Conservation (phyloP, 2,329 filamentous ascomycete species). For the Phyllosticta ampelicida region DNA sequence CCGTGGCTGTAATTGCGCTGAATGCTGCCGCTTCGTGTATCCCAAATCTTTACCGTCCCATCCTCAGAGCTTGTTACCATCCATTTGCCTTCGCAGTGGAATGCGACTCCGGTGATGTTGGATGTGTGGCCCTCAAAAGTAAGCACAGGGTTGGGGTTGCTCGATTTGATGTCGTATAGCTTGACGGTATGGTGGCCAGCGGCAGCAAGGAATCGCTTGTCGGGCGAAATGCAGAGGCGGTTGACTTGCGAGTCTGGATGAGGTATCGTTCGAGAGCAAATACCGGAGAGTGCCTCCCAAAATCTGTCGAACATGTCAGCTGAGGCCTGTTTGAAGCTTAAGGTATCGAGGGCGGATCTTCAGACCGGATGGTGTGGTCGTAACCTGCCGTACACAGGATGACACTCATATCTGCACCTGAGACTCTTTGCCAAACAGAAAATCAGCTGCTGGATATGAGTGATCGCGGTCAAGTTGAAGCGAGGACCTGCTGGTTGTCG, state of each 20-base stretch:
- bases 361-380: slow-evolving; percentile 65
- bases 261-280: slow-evolving; percentile 95
- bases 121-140: slow-evolving; percentile 93
- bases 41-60: slow-evolving; percentile 95
- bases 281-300: slow-evolving; percentile 96
- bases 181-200: slow-evolving; percentile 79
- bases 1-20: slow-evolving; percentile 91
- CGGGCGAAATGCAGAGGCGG: slow-evolving; percentile 92
- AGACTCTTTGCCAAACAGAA: neutral
- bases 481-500: neutral
- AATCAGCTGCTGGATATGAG: neutral
- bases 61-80: slow-evolving; percentile 98
- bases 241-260: slow-evolving; percentile 98
- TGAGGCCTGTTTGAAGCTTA: neutral
- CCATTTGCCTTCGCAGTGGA: slow-evolving; percentile 99
- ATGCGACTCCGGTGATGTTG: slow-evolving; percentile 93
- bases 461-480: neutral
- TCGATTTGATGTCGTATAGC: slow-evolving; percentile 96
- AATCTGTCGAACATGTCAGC: slow-evolving; percentile 48
- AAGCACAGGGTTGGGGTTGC: slow-evolving; percentile 87
- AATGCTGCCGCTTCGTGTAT: slow-evolving; percentile 72
- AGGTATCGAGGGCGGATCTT: slow-evolving; percentile 14
- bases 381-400: slow-evolving; percentile 62
- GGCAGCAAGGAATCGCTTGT: slow-evolving; percentile 88
- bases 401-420: slow-evolving; percentile 45